A percentile compares a stretch with the other conserved stretches of the same genome.
These are phyloP conservation scores for Gentiana macrophylla DNA, from an alignment of 257 asterid genomes.

Conservation along the genomic window DNA sequence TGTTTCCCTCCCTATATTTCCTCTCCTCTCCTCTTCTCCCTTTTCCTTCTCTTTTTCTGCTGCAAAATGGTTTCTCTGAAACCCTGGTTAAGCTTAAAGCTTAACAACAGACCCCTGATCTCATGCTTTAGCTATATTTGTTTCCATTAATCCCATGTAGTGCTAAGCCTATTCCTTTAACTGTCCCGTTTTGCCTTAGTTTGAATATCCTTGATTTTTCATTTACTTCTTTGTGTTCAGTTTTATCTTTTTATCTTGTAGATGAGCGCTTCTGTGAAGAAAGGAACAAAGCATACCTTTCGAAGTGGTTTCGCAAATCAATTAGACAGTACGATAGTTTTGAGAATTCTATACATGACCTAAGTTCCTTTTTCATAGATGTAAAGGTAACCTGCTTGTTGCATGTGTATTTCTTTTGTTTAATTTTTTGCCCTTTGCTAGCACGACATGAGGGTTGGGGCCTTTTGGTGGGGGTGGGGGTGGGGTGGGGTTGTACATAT, in stretches of 20 bases:
- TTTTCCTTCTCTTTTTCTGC: background rate
- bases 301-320: slow-evolving; percentile 94
- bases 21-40: no score
- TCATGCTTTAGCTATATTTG: no score
- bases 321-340: slow-evolving; percentile 52
- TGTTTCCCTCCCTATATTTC: no score
- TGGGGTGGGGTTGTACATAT: no score
- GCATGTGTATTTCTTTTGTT: slow-evolving; percentile 35
- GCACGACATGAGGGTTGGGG: no score
- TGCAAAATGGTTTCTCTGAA: no score
- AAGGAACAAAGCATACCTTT: slow-evolving; percentile 62
- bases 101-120: no score
- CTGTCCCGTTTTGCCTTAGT: background rate
- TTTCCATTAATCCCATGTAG: no score
- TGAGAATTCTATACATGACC: slow-evolving; percentile 55
- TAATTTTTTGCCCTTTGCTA: background rate
- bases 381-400: slow-evolving; percentile 43
- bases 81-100: no score
- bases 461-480: no score
- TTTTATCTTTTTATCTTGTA: slow-evolving; percentile 25
- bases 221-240: slow-evolving; percentile 2
- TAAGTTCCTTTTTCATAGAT: slow-evolving; percentile 65
- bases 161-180: background rate
- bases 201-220: slow-evolving; percentile 1
- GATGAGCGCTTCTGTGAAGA: slow-evolving; percentile 85